Evolutionary conservation across 257 asterid species (phyloP), one percentile per base, ranked within the genome.

Genomic region (Solanum tarijense): DNA sequence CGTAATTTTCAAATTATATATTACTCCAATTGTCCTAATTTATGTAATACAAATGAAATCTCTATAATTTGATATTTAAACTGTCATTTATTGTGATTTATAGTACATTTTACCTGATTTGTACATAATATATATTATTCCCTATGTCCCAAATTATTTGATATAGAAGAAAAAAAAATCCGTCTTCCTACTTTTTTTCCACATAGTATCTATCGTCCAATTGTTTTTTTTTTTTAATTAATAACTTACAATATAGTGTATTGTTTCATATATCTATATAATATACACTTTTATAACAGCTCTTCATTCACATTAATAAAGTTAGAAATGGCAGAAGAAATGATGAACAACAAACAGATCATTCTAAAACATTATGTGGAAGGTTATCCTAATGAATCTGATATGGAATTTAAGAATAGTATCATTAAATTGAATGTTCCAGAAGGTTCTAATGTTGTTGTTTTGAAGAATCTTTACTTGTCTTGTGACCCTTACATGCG

Each of bases 401-500:
- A 88, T 31, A 16, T 88, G 34, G 48, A n/a, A 48, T 31, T 83
- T 34, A 83, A 41, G 83, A 78, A 38, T 9, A 46, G 5, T 1
- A 46, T 10, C n/a, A 88, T 83, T 39, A 35, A 69, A 69, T 86
- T 88, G 11, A 79, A 39, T 29, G 69, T 89, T 18, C 94, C 90
- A 7, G 71, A 55, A 7, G 92, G 87, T 32, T 85, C 91, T n/a
- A 81, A 76, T 87, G 89, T 91, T 86, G 87, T 93, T 85, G 55
- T 93, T 85, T 91, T 93, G 35, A 91, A 83, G 90, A 93, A 93
- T 88, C 88, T 93, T 21, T 92, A 88, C 90, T 89, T 92, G 55
- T 93, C 95, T 7, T 93, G 95, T 75, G 95, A 93, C 60, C 95
- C 94, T 65, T 92, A 89, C 88, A 89, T 91, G 93, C 89, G 88